Evolutionary conservation across 257 asterid species (phyloP).

Genomic region (Nicotiana tabacum): DNA sequence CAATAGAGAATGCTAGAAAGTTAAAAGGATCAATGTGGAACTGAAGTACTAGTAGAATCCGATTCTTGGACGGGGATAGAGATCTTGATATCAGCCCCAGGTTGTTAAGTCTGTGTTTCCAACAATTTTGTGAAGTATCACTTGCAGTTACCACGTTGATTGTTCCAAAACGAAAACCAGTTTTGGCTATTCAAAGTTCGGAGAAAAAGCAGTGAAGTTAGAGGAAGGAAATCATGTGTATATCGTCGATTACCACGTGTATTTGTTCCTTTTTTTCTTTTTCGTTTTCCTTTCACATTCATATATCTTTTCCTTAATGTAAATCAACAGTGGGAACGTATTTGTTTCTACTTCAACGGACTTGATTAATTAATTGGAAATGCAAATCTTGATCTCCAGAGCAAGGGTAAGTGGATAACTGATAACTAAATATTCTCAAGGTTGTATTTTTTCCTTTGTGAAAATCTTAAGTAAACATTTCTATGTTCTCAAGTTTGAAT

Average conservation of each 20-base stretch:
- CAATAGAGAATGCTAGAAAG: conserved; percentile 16
- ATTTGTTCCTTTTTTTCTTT: not conserved
- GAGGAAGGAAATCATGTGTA: conserved; percentile 2
- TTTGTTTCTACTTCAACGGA: not conserved
- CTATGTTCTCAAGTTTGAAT: too few relatives aligned
- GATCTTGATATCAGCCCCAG: not conserved
- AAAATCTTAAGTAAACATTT: too few relatives aligned
- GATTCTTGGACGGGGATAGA: conserved; percentile 1
- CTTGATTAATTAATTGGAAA: not conserved
- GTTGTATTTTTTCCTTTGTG: too few relatives aligned
- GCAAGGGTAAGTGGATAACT: too few relatives aligned
- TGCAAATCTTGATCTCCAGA: not conserved
- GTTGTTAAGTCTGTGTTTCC: not conserved
- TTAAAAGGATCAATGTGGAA: conserved; percentile 13
- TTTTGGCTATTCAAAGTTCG: not conserved
- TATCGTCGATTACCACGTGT: not conserved
- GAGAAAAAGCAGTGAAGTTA: not conserved
- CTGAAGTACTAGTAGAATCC: not conserved
- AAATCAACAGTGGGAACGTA: conserved; percentile 2
- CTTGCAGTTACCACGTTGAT: conserved; percentile 2
- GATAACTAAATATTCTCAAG: too few relatives aligned
- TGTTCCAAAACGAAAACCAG: not conserved
- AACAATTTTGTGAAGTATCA: conserved; percentile 11
- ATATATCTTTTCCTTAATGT: not conserved
- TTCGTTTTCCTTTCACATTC: not conserved